phyloP scores from a whole-genome alignment of 495 filamentous ascomycete species.

The Neurospora sp. region DNA sequence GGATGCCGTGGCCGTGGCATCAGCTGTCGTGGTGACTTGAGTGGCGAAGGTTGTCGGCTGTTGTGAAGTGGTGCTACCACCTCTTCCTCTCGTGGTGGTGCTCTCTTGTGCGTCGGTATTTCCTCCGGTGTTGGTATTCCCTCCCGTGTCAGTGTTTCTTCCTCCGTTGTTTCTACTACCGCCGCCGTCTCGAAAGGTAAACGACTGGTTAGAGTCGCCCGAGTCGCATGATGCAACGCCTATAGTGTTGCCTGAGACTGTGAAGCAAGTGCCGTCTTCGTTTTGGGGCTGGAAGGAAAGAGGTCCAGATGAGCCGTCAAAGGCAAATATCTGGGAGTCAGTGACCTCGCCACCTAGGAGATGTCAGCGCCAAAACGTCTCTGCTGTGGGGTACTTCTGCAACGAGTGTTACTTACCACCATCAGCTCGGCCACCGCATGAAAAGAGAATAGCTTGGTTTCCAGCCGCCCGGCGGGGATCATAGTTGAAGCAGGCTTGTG shows the following conservation, averaged over 20 bases:
- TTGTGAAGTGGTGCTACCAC: conserved; percentile 1
- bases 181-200: conserved; percentile 30
- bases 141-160: conserved; percentile 19
- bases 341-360: conserved; percentile 34
- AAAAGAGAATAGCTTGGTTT: conserved; percentile 42
- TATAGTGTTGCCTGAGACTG: conserved; percentile 33
- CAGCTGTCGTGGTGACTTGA: not conserved
- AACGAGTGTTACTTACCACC: conserved; percentile 21
- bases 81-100: not conserved
- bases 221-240: conserved; percentile 33
- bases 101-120: not conserved
- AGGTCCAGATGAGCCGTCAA: conserved; percentile 31
- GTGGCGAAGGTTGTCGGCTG: conserved; percentile 3
- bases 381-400: not conserved
- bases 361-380: conserved; percentile 3
- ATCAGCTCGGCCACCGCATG: conserved; percentile 46
- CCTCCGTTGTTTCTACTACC: conserved; percentile 1
- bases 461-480: conserved; percentile 36
- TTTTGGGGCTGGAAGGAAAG: conserved; percentile 35
- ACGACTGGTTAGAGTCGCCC: conserved; percentile 33
- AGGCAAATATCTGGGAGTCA: conserved; percentile 39
- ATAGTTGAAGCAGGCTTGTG: conserved; percentile 47
- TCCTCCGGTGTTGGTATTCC: not conserved
- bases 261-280: conserved; percentile 32
- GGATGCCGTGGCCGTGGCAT: not conserved